Evolutionary conservation across 352 stramenopile genomes (phyloP).

Genomic region (Globisporangium echinulatum): DNA sequence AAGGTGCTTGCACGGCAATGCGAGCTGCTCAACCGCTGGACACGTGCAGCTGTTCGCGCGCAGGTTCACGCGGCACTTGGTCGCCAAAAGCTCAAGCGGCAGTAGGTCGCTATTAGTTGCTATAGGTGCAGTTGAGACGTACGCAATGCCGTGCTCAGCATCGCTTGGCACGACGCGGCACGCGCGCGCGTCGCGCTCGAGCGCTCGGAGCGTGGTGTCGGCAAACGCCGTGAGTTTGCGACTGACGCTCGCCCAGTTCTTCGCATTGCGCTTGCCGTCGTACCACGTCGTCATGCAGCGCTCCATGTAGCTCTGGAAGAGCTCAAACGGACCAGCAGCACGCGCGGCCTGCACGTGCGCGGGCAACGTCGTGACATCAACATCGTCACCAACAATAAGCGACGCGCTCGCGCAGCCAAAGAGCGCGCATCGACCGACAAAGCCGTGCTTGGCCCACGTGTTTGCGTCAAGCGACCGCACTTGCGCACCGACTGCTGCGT

Average conservation of each 20-base stretch:
- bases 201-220: slow-evolving; percentile 21
- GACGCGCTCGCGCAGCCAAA: slow-evolving; percentile 32
- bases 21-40: slow-evolving; percentile 25
- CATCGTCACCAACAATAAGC: slow-evolving; percentile 4
- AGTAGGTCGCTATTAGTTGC: background rate
- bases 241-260: slow-evolving; percentile 18
- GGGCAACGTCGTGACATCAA: slow-evolving; percentile 4
- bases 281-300: slow-evolving; percentile 34
- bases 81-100: slow-evolving; percentile 12
- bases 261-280: slow-evolving; percentile 27
- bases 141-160: slow-evolving; percentile 27
- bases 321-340: slow-evolving; percentile 30
- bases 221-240: slow-evolving; percentile 29
- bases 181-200: slow-evolving; percentile 21
- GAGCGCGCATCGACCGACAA: slow-evolving; percentile 25
- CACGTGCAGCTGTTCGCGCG: slow-evolving; percentile 27
- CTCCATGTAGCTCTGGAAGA: slow-evolving; percentile 45
- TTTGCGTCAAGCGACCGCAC: slow-evolving; percentile 20
- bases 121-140: slow-evolving; percentile 24
- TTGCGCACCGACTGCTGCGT: slow-evolving; percentile 17
- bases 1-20: slow-evolving; percentile 35
- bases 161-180: slow-evolving; percentile 39
- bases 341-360: slow-evolving; percentile 17
- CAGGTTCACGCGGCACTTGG: slow-evolving; percentile 35
- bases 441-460: slow-evolving; percentile 35